These are phyloP conservation scores for Botrytis tulipae DNA, from an alignment of 2,329 filamentous ascomycete genomes.

Conservation along the genomic window DNA sequence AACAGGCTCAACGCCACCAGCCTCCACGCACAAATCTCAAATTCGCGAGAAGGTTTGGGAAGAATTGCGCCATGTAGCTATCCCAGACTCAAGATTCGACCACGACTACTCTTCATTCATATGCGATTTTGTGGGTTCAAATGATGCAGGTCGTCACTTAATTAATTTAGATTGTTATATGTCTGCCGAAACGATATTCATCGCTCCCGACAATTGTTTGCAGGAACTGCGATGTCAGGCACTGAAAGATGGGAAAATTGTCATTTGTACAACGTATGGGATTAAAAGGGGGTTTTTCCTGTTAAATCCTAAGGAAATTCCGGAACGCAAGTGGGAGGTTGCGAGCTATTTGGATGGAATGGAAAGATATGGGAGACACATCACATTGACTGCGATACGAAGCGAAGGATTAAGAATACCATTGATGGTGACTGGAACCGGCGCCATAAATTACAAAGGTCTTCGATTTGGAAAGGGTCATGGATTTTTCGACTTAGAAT, in stretches of 20 bases:
- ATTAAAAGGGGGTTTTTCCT: slow-evolving; percentile 45
- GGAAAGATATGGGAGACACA: slow-evolving; percentile 42
- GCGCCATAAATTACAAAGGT: slow-evolving; percentile 43
- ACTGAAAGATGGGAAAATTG: slow-evolving; percentile 43
- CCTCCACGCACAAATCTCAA: slow-evolving; percentile 15
- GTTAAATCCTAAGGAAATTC: slow-evolving; percentile 41
- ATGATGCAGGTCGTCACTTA: slow-evolving; percentile 39
- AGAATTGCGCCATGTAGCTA: slow-evolving; percentile 41
- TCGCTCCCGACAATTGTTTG: slow-evolving; percentile 47
- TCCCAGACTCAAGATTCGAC: slow-evolving; percentile 46
- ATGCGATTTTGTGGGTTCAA: slow-evolving; percentile 44
- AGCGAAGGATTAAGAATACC: slow-evolving; percentile 33
- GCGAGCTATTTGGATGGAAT: slow-evolving; percentile 46
- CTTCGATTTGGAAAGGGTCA: slow-evolving; percentile 44
- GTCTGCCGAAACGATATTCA: slow-evolving; percentile 40
- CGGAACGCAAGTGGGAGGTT: slow-evolving; percentile 34
- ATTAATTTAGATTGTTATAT: slow-evolving; percentile 39
- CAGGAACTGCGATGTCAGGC: slow-evolving; percentile 42
- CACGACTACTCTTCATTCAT: slow-evolving; percentile 46
- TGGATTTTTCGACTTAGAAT: slow-evolving; percentile 46
- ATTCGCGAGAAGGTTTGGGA: slow-evolving; percentile 37
- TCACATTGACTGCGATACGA: slow-evolving; percentile 41
- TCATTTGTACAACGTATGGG: slow-evolving; percentile 45
- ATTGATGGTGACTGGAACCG: slow-evolving; percentile 43
- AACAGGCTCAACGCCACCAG: slow-evolving; percentile 2